Base-by-base conservation (phyloP, 352 stramenopile species). In the Phytophthora fragariaefolia region DNA sequence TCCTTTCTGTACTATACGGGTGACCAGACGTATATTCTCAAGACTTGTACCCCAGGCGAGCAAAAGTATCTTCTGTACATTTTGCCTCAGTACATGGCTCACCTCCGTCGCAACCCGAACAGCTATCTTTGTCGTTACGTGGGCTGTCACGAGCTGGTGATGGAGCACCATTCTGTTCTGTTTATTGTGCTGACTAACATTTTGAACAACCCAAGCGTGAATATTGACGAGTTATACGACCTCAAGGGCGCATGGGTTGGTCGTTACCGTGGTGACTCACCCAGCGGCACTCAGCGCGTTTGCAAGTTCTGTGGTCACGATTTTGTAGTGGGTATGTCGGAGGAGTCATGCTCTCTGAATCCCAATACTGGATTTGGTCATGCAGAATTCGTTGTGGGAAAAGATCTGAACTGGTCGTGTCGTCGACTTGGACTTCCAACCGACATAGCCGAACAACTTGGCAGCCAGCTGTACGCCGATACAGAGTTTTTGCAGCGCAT, bases 401-500 rank as follows among this genome's bases (percentile, higher is more conserved):
- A 96, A 75, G 89, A 96, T 65, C 56, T 96, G 46, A 95, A 96
- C 71, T 96, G 89, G 89, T 90, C 83, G 7, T 88, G 82, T 48
- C 84, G 87, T 12, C 79, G 86, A 18, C 74, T 96, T 61, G 87
- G 85, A 15, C 70, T 96, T 27, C 82, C 82, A 15, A 61, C 76
- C 17, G 87, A 93, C n/a, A 61, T 93, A 2, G 83, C 85, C 1
- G 69, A 93, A 10, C 82, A 92, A 43, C 69, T 96, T 0, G 86
- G 85, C 5, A 85, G 71, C 24, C 95, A 98, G 60, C 58, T 99
- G 13, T 87, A 92, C 47, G 86, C 80, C 2, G 96, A 99, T 67
- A 97, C 86, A 26, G 79, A 97, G 61, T 99, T 98, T 56, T 72
- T 99, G 47, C 81, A 92, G 45, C 83, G 86, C 34, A 98, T 98